Conservation (phyloP, 1,284 basidiomycete genomes). For the Paramarasmius palmivorus region DNA sequence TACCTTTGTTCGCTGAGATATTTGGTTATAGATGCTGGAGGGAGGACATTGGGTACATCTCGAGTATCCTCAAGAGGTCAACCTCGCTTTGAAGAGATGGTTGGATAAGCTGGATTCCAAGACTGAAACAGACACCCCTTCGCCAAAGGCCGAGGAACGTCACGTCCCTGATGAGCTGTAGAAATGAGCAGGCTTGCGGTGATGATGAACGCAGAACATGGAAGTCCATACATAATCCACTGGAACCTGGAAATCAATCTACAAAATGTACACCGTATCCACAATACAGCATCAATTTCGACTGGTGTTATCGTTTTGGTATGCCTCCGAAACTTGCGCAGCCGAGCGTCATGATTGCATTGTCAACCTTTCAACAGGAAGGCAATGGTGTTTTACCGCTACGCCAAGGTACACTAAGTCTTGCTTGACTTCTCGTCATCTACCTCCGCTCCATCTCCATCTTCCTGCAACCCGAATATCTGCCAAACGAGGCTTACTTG, state of each 20-base stretch:
- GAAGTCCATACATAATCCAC: no score
- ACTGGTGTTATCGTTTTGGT: no score
- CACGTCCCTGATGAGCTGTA: neutral
- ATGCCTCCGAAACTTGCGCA: no score
- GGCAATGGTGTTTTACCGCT: no score
- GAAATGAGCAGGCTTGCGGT: no score
- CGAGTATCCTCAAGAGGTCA: slow-evolving; percentile 53
- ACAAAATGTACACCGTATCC: no score
- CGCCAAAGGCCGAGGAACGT: neutral
- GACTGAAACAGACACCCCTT: neutral
- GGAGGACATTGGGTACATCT: slow-evolving; percentile 66
- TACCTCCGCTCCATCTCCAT: slow-evolving; percentile 2
- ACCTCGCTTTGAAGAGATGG: slow-evolving; percentile 43
- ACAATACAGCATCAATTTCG: no score
- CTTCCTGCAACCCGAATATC: slow-evolving; percentile 68
- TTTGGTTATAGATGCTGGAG: slow-evolving; percentile 36
- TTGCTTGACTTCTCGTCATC: neutral
- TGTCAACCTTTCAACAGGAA: no score
- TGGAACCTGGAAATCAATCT: no score
- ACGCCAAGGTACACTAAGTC: no score
- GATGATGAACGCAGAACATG: no score
- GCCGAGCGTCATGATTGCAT: no score
- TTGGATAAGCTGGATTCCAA: slow-evolving; percentile 22
- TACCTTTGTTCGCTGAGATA: slow-evolving; percentile 1
- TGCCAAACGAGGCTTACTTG: slow-evolving; percentile 71